These are phyloP conservation scores for Leptodermis oblonga DNA, from an alignment of 257 asterid species.

Conservation along the genomic window DNA sequence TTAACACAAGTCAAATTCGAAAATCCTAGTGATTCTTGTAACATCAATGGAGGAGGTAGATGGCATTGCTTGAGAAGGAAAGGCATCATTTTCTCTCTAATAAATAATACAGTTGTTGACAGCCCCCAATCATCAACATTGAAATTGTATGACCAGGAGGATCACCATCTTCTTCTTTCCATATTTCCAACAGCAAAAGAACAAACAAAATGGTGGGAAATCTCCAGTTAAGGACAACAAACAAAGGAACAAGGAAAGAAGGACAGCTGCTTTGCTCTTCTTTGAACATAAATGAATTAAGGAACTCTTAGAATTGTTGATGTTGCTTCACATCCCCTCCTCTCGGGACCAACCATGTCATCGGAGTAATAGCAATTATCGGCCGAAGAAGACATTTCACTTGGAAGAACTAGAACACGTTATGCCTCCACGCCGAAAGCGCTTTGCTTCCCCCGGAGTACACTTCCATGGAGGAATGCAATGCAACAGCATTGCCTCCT, in stretches of 20 bases:
- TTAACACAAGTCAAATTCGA: no score
- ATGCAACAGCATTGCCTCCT: not conserved
- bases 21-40: constrained; percentile 93
- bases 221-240: not conserved
- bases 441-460: not conserved
- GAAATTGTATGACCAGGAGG: not conserved
- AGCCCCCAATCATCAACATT: no score
- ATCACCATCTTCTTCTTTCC: not conserved
- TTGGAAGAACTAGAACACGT: not conserved
- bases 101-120: no score
- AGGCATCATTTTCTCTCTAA: no score
- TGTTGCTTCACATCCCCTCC: not conserved
- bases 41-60: constrained; percentile 81
- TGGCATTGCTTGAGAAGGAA: constrained; percentile 64
- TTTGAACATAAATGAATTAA: constrained; percentile 4
- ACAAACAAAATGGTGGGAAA: not conserved
- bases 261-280: no score
- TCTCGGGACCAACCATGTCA: not conserved
- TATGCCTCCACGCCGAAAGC: not conserved
- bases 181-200: not conserved
- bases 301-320: no score
- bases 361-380: not conserved
- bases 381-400: not conserved
- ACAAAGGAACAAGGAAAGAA: not conserved
- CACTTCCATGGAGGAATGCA: not conserved